phyloP scores from a whole-genome alignment of 352 stramenopile species.

The Phytopythium kandeliae region DNA sequence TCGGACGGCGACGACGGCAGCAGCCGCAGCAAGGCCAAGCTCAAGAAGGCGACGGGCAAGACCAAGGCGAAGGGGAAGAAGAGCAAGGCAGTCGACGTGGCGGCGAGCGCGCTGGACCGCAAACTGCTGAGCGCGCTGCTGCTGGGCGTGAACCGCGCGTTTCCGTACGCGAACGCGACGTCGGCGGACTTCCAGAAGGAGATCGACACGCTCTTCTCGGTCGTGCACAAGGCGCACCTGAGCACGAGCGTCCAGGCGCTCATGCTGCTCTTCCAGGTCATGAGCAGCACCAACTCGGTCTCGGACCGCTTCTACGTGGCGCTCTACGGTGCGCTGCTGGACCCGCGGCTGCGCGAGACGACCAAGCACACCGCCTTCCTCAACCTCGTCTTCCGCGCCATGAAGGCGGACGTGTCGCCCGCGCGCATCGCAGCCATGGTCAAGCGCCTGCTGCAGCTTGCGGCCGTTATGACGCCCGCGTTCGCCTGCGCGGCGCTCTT shows the following conservation, averaged over 20 bases:
- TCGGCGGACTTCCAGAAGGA: constrained; percentile 68
- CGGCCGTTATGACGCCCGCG: constrained; percentile 72
- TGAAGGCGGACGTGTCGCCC: constrained; percentile 91
- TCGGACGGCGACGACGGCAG: constrained; percentile 45
- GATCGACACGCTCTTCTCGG: constrained; percentile 75
- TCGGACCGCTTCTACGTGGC: constrained; percentile 96
- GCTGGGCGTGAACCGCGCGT: constrained; percentile 97
- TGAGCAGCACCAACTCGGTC: constrained; percentile 81
- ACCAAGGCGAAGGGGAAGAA: constrained; percentile 19
- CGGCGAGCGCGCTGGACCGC: constrained; percentile 75
- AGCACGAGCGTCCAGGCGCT: constrained; percentile 96
- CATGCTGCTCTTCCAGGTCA: constrained; percentile 93
- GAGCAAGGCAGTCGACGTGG: constrained; percentile 33
- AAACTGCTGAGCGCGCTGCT: constrained; percentile 95
- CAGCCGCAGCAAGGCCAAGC: constrained; percentile 29
- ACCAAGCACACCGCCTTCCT: constrained; percentile 96
- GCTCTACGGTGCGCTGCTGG: constrained; percentile 94
- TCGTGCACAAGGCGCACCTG: constrained; percentile 85
- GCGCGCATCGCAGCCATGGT: constrained; percentile 87
- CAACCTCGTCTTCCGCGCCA: constrained; percentile 97
- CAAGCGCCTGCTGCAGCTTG: constrained; percentile 92
- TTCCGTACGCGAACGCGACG: constrained; percentile 89
- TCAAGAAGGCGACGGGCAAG: constrained; percentile 35
- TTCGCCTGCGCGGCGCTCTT: constrained; percentile 94
- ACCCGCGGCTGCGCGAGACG: constrained; percentile 86